Evolutionary conservation across 176 grass and related monocot genomes (phyloP).

Genomic region (Calamus simplicifolius): DNA sequence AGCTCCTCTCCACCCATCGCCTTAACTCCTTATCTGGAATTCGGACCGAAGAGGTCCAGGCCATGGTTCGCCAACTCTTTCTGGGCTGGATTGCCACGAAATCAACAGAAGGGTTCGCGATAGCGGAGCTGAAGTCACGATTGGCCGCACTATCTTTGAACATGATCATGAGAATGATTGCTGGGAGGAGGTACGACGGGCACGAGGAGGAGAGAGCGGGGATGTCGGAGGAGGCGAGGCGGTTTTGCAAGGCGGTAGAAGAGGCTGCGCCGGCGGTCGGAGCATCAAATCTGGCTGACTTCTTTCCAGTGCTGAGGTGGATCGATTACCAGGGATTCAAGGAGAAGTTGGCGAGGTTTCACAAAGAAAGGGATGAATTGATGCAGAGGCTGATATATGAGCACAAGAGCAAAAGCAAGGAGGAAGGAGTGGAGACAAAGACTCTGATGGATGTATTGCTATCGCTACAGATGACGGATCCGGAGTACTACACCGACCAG

Average conservation of each 20-base stretch:
- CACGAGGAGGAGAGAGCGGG: neutral
- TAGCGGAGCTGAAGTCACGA: slow-evolving; percentile 18
- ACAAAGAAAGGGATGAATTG: slow-evolving; percentile 30
- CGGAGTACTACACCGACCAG: slow-evolving; percentile 38
- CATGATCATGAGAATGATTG: slow-evolving; percentile 20
- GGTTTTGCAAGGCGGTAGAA: slow-evolving; percentile 34
- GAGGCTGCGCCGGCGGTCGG: slow-evolving; percentile 21
- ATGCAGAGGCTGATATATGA: slow-evolving; percentile 14
- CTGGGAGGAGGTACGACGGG: slow-evolving; percentile 26
- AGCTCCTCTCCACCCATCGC: slow-evolving; percentile 36
- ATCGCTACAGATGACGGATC: slow-evolving; percentile 27
- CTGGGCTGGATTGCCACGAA: neutral
- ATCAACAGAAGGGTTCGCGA: neutral
- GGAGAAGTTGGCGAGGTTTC: neutral
- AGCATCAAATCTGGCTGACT: slow-evolving; percentile 34
- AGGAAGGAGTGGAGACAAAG: neutral
- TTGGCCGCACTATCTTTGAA: slow-evolving; percentile 14
- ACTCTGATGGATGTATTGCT: slow-evolving; percentile 41
- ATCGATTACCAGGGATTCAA: slow-evolving; percentile 20
- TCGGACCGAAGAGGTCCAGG: slow-evolving; percentile 34
- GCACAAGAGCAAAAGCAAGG: neutral
- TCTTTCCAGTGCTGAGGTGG: slow-evolving; percentile 35
- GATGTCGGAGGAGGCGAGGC: slow-evolving; percentile 2
- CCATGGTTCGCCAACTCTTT: slow-evolving; percentile 18
- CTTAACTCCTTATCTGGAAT: slow-evolving; percentile 24